Base-by-base conservation (phyloP, 2,329 filamentous ascomycete genomes). In the Stylonectria norvegica region DNA sequence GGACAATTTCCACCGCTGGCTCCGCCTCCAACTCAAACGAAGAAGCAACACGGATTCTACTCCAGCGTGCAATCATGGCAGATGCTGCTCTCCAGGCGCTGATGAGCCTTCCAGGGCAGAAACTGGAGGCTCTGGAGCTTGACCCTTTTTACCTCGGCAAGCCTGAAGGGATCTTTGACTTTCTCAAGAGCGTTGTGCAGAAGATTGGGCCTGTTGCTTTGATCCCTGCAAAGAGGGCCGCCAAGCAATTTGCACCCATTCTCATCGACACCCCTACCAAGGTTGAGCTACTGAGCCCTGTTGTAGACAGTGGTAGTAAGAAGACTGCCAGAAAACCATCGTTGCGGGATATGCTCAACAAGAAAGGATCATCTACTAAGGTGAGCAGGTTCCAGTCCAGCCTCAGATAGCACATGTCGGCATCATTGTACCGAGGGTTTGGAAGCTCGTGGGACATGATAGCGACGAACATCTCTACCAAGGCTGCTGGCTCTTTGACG, bases 31-130 rank as follows among this genome's bases (percentile, higher is more conserved):
- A 18, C 14, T 20, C n/a, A n/a, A 36, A 33, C n/a, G 40, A 43
- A 20, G 28, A 43, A 15, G 41, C 44, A 2, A 41, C 44, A 7
- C 28, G n/a, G 5, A 17, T 50, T 6, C 31, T 50, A 4, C 34
- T 50, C 19, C 34, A 50, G 36, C 49, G 49, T 6, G 49, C 49
- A 15, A 11, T 48, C 10, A 22, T 50, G 16, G 45, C 39, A 14
- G 48, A 50, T 23, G 34, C 45, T 9, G 42, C 48, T 18, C 40
- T 48, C 6, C 42, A 48, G 35, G 44, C 45, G 5, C 34, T 52
- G 10, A 38, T 38, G 32, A 20, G 35, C 20, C 34, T 48, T 7
- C 36, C 40, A 3, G 29, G 22, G 17, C 17, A 39, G 4, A 38
- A 49, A 22, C 23, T 49, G 8, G 16, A 36, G 18, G 8, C 18